Evolutionary conservation across 768 basidiomycete genomes (phyloP).

Genomic region (Mycena albidolilacea): DNA sequence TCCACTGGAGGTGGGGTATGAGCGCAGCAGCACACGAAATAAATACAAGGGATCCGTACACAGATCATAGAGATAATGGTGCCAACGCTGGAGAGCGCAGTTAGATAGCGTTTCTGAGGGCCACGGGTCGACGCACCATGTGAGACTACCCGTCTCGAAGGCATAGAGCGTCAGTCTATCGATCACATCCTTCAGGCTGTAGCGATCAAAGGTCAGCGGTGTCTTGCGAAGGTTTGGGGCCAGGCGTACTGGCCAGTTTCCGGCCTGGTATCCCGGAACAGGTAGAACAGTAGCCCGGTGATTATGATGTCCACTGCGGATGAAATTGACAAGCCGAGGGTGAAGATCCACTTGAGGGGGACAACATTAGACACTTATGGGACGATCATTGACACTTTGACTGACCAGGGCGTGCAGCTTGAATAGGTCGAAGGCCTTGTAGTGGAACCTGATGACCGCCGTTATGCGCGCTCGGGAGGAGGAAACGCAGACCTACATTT

Average conservation of each 20-base stretch:
- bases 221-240: background rate
- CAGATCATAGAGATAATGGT: slow-evolving; percentile 55
- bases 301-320: slow-evolving; percentile 65
- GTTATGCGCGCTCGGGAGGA: background rate
- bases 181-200: slow-evolving; percentile 62
- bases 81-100: slow-evolving; percentile 41
- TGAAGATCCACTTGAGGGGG: slow-evolving; percentile 65
- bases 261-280: slow-evolving; percentile 57
- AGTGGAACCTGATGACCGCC: slow-evolving; percentile 43
- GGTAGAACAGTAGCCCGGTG: slow-evolving; percentile 59
- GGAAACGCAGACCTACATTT: slow-evolving; percentile 21
- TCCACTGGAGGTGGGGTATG: slow-evolving; percentile 44
- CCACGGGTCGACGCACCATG: slow-evolving; percentile 51
- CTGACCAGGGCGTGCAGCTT: slow-evolving; percentile 44
- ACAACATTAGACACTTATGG: background rate
- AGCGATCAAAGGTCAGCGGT: background rate
- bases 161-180: slow-evolving; percentile 64
- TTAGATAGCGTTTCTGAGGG: background rate
- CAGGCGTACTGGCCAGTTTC: slow-evolving; percentile 54
- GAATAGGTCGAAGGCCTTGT: slow-evolving; percentile 47
- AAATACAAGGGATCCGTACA: slow-evolving; percentile 35
- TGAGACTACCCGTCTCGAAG: slow-evolving; percentile 67
- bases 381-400: background rate
- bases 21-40: slow-evolving; percentile 21
- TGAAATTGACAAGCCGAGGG: slow-evolving; percentile 66